Conservation (phyloP, 2,329 filamentous ascomycete genomes). For the Exophiala sp. region DNA sequence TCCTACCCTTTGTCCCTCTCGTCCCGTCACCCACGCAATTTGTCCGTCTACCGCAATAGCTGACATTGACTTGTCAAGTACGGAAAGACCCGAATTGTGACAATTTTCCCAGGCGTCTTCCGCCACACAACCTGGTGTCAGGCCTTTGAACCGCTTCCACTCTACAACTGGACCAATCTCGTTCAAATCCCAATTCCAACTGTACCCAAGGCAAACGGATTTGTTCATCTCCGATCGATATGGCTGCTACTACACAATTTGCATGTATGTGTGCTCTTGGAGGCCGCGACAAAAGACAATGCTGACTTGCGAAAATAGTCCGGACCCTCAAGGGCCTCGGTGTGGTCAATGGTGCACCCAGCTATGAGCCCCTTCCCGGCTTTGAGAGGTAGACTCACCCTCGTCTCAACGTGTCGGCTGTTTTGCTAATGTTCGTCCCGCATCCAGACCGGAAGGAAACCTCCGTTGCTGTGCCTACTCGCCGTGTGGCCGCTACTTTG, state of each 20-base stretch:
- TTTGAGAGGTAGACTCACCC: constrained; percentile 53
- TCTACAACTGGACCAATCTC: background rate
- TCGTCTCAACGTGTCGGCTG: background rate
- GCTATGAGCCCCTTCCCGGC: constrained; percentile 76
- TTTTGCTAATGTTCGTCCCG: constrained; percentile 10
- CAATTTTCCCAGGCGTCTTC: constrained; percentile 24
- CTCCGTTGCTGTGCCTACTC: constrained; percentile 94
- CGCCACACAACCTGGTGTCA: background rate
- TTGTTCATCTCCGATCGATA: constrained; percentile 39
- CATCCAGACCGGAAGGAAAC: constrained; percentile 76
- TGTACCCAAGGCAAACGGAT: background rate
- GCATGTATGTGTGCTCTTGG: constrained; percentile 54
- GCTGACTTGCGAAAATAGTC: constrained; percentile 43
- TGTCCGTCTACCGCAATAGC: constrained; percentile 34
- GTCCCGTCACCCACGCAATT: constrained; percentile 29
- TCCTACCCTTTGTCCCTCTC: constrained; percentile 18
- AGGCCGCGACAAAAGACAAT: background rate
- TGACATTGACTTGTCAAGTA: constrained; percentile 51
- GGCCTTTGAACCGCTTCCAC: background rate
- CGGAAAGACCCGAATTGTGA: constrained; percentile 34
- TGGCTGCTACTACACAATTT: constrained; percentile 90
- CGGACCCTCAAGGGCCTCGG: constrained; percentile 96
- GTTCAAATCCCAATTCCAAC: background rate
- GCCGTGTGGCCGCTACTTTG: constrained; percentile 90
- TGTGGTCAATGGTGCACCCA: constrained; percentile 82